phyloP scores from a whole-genome alignment of 129 eudicot genomes.

The Mikania micrantha region DNA sequence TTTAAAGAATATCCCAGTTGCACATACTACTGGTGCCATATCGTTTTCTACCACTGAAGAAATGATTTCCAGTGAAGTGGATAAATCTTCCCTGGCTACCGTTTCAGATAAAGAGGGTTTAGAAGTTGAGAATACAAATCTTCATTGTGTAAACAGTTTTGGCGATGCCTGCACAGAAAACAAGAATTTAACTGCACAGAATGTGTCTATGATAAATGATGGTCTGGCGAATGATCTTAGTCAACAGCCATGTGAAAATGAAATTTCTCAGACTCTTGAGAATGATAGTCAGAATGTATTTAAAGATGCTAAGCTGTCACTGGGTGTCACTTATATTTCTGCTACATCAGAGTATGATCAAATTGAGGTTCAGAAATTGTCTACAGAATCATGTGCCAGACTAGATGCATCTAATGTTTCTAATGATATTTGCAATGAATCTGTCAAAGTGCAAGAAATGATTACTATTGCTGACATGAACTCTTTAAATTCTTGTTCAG shows the following conservation, averaged over 20 bases:
- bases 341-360: conserved; percentile 22
- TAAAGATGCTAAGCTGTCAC: conserved; percentile 17
- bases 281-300: conserved; percentile 23
- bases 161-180: conserved; percentile 16
- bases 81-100: conserved; percentile 15
- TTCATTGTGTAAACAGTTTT: background rate
- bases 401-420: conserved; percentile 8
- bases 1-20: conserved; percentile 1
- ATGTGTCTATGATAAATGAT: conserved; percentile 18
- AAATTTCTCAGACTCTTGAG: conserved; percentile 17
- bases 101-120: conserved; percentile 23
- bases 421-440: conserved; percentile 14
- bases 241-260: conserved; percentile 27
- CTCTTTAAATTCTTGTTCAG: conserved; percentile 14
- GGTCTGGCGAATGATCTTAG: conserved; percentile 16
- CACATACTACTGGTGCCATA: conserved; percentile 9
- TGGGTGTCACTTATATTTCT: conserved; percentile 13
- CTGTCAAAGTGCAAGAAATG: conserved; percentile 18
- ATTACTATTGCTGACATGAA: conserved; percentile 8
- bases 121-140: conserved; percentile 10
- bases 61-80: background rate
- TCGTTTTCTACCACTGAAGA: conserved; percentile 20
- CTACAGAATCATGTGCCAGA: conserved; percentile 14
- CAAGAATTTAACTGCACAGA: conserved; percentile 2
- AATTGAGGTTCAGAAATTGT: conserved; percentile 18